Base-by-base conservation (phyloP, 495 filamentous ascomycete genomes). In the Aspergillus leporis region DNA sequence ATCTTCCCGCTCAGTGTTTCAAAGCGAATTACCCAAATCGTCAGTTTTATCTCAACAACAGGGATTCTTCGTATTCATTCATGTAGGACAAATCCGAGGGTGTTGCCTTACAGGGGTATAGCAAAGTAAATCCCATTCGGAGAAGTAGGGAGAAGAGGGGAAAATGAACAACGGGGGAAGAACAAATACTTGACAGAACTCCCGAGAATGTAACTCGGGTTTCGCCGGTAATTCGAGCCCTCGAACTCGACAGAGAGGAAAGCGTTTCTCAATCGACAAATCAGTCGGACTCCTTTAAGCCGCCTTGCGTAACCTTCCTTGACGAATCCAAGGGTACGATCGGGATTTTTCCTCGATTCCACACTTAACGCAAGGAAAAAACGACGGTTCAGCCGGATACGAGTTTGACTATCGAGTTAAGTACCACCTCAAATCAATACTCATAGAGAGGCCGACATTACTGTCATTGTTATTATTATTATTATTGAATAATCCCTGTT, bases 251-350 rank as follows among this genome's bases (percentile, higher is more conserved):
- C 9, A 14, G 34, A 14, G 34, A 14, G 34, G 34, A 8, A 36
- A 12, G 34, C 5, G 34, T 36, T 36, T 36, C 56, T 52, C 47
- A 48, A 47, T 61, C 36, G 53, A 45, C 38, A 14, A 31, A 19
- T 16, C n/a, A 13, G 47, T 55, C n/a, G 25, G 16, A 12, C 16
- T 25, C 53, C 23, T 46, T 61, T 61, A 48, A 61, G 59, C 59
- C 59, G 59, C 59, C 46, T 32, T 46, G 53, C 58, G 36, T 62
- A 28, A 53, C 48, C 49, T 41, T 49, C 30, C 40, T 55, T 55
- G 19, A 55, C 36, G 38, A 45, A 45, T 47, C 23, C 53, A 32
- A 45, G 22, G 28, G 5, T 16, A 40, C 4, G 14, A 19, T 16
- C 12, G 38, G 30, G 23, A 12, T 30, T 43, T 30, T n/a, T n/a